Percentiles rank a stretch among this genome's conserved stretches.
phyloP scores from a whole-genome alignment of 257 asterid genomes.

The Forsythia viridissima region DNA sequence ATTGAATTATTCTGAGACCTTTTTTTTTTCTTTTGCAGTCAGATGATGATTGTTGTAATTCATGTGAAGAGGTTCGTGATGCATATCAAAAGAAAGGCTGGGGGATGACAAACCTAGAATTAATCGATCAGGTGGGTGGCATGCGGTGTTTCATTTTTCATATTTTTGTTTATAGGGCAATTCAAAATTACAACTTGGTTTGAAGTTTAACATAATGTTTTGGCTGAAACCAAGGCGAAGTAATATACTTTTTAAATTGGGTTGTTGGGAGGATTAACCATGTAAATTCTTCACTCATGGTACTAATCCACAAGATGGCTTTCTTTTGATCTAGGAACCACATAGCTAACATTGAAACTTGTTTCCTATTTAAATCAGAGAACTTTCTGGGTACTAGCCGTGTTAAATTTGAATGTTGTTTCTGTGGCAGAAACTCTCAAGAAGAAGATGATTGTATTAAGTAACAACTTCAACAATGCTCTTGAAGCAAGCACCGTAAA shows the following conservation, averaged over 20 bases:
- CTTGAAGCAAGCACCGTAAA: not conserved
- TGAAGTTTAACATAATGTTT: not conserved
- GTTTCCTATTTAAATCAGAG: not conserved
- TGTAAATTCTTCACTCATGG: not conserved
- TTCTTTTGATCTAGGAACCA: not conserved
- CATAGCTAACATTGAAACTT: not conserved
- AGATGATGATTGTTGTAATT: constrained; percentile 89
- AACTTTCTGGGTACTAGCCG: not conserved
- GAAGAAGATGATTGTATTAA: not conserved
- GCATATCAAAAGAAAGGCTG: constrained; percentile 94
- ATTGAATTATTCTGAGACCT: constrained; percentile 1
- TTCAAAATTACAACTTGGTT: not conserved
- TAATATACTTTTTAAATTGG: not conserved
- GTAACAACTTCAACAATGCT: not conserved
- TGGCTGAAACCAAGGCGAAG: not conserved
- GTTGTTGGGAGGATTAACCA: not conserved
- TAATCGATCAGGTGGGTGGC: constrained; percentile 83
- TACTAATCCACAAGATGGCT: not conserved
- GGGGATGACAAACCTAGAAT: constrained; percentile 78
- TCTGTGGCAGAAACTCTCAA: not conserved
- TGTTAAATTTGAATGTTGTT: not conserved
- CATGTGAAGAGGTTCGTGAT: constrained; percentile 99
- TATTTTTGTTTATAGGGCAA: not conserved
- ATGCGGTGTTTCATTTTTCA: not conserved
- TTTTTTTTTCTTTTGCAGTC: constrained; percentile 53